Percentiles rank a stretch among this genome's conserved stretches.
These are phyloP conservation scores for Colletotrichum lini DNA, from an alignment of 2,329 filamentous ascomycete genomes.

Conservation along the genomic window DNA sequence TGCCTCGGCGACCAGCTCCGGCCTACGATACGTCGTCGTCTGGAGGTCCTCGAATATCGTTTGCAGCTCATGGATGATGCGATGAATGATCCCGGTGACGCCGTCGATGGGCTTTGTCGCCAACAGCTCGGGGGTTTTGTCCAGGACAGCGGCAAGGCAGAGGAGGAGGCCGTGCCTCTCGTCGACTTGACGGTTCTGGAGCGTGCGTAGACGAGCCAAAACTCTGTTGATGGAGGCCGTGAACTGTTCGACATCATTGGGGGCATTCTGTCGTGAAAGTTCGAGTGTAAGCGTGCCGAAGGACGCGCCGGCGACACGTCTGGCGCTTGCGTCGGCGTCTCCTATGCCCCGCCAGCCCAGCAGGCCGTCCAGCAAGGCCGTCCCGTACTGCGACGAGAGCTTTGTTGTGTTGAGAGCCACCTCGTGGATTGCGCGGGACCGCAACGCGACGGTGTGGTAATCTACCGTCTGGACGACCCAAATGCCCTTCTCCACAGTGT, in stretches of 20 bases:
- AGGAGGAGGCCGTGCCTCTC: slow-evolving; percentile 78
- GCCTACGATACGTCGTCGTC: slow-evolving; percentile 66
- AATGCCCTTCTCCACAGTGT: slow-evolving; percentile 87
- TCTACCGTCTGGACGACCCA: slow-evolving; percentile 90
- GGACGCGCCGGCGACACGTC: slow-evolving; percentile 79
- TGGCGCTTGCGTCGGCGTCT: slow-evolving; percentile 80
- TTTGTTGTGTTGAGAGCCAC: slow-evolving; percentile 79
- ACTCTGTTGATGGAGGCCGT: slow-evolving; percentile 58
- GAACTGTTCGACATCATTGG: slow-evolving; percentile 48
- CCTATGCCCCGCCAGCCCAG: slow-evolving; percentile 91
- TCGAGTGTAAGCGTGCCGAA: slow-evolving; percentile 73
- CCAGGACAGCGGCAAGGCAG: slow-evolving; percentile 71
- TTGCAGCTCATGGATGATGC: slow-evolving; percentile 46
- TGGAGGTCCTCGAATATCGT: slow-evolving; percentile 59
- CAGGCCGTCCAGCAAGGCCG: slow-evolving; percentile 78
- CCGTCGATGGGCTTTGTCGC: slow-evolving; percentile 18
- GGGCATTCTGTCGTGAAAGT: slow-evolving; percentile 47
- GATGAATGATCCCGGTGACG: neutral
- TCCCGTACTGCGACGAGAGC: slow-evolving; percentile 79
- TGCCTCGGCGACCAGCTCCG: slow-evolving; percentile 76
- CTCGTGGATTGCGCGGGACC: slow-evolving; percentile 83
- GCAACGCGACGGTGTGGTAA: slow-evolving; percentile 92
- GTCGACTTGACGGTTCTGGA: slow-evolving; percentile 74
- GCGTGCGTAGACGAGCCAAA: slow-evolving; percentile 57
- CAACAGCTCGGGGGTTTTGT: slow-evolving; percentile 58